Percentiles rank a stretch among this genome's conserved stretches.
Conservation (phyloP, 2,329 filamentous ascomycete species). For the Phoma sp. region DNA sequence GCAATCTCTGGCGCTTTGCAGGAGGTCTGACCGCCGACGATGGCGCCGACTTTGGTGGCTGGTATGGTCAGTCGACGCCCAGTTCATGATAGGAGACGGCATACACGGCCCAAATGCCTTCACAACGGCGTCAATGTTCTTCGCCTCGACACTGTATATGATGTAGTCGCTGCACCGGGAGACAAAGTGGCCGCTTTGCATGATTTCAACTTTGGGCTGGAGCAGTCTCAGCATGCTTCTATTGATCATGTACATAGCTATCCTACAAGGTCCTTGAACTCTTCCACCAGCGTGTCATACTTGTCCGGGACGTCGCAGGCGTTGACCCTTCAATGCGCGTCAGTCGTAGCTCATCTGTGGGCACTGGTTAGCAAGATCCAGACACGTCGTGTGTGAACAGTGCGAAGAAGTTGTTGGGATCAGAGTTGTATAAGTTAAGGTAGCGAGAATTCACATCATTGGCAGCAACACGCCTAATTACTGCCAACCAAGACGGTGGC, state of each 20-base stretch:
- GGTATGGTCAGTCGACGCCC: constrained; percentile 22
- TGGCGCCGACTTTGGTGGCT: constrained; percentile 94
- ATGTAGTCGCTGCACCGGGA: constrained; percentile 97
- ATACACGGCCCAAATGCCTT: constrained; percentile 91
- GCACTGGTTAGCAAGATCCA: constrained; percentile 43
- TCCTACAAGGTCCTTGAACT: constrained; percentile 88
- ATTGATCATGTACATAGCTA: constrained; percentile 51
- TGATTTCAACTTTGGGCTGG: constrained; percentile 82
- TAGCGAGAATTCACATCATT: constrained; percentile 99
- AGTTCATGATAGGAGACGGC: constrained; percentile 40
- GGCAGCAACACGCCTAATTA: constrained; percentile 69
- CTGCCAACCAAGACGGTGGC: constrained; percentile 76
- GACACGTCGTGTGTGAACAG: constrained; percentile 23
- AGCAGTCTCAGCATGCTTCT: constrained; percentile 53
- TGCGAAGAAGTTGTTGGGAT: constrained; percentile 52
- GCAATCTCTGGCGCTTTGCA: constrained; percentile 97
- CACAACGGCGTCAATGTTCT: constrained; percentile 85
- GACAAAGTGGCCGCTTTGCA: constrained; percentile 93
- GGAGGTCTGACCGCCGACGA: constrained; percentile 96
- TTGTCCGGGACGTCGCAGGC: constrained; percentile 93
- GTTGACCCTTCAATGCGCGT: constrained; percentile 72
- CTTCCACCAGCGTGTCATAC: constrained; percentile 77
- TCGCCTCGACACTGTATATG: constrained; percentile 97
- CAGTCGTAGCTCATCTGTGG: constrained; percentile 33
- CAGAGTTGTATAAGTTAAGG: constrained; percentile 89